A percentile compares a stretch with the other conserved stretches of the same genome.
phyloP scores from a whole-genome alignment of 805 yeast genomes.

The Lipomyces chichibuensis region DNA sequence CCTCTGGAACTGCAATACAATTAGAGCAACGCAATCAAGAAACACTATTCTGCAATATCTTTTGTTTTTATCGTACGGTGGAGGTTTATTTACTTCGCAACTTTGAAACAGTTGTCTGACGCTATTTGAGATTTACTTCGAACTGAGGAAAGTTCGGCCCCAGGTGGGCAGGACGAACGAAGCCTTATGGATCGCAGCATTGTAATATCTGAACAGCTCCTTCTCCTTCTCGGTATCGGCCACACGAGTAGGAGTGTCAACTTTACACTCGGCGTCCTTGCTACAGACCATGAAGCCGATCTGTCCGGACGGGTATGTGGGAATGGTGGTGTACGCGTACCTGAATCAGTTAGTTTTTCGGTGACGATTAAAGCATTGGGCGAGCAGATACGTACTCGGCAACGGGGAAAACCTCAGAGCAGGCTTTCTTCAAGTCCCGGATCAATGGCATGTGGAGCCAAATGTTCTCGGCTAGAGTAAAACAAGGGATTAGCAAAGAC shows the following conservation, averaged over 20 bases:
- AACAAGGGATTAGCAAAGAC: conserved; percentile 38
- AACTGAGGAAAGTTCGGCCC: conserved; percentile 62
- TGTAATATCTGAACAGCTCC: conserved; percentile 77
- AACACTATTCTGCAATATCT: neutral
- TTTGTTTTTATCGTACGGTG: neutral
- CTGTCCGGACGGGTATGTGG: conserved; percentile 97
- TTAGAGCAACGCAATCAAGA: neutral
- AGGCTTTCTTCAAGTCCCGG: conserved; percentile 77
- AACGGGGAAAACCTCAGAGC: conserved; percentile 83
- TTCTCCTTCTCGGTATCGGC: conserved; percentile 64
- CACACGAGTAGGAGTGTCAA: conserved; percentile 69
- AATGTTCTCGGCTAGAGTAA: conserved; percentile 68
- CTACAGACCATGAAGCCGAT: conserved; percentile 97
- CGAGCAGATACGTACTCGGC: conserved; percentile 54
- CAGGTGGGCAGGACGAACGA: conserved; percentile 90
- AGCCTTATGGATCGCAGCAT: conserved; percentile 79
- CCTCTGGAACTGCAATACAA: neutral
- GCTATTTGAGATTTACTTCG: neutral
- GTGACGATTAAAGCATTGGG: neutral
- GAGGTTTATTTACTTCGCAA: neutral
- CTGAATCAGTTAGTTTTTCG: neutral
- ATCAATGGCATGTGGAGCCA: conserved; percentile 90
- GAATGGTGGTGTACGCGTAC: conserved; percentile 89
- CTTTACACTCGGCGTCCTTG: conserved; percentile 67
- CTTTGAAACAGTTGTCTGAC: neutral